Base-by-base conservation (phyloP, 164 flowering plant genomes). In the Vitis rupestris region DNA sequence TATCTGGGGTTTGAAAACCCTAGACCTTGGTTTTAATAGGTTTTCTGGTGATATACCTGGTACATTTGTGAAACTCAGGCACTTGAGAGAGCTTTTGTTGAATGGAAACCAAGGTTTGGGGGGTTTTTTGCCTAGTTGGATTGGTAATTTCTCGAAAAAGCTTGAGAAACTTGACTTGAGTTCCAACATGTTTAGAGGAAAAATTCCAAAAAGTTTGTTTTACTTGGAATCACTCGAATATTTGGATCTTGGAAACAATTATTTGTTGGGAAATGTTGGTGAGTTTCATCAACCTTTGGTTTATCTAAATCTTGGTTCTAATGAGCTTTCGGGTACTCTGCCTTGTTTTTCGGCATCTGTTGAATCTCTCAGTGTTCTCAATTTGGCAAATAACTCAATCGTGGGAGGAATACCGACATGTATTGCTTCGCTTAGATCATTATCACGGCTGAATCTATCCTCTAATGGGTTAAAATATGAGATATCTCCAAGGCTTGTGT, bases 341-440 rank as follows among this genome's bases (percentile, higher is more conserved):
- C 91, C 91, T 67, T 94, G 99, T 68, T 87, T 88, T 50, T 74
- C 79, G 30, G 77, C 94, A 17, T 78, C 85, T 6, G 74, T 62
- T 56, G 65, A 66, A 6, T 86, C 97, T n/a, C 90, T 94, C 7
- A 64, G 68, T 3, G 77, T 83, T 52, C 76, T 92, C 10, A 85
- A 87, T 69, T 73, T 94, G 65, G 85, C 91, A 16, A 76, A 78
- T 44, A 94, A 94, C 74, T 85, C 85, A 10, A 71, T 94, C 50
- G 69, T 85, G 15, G 98, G 98, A 31, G 96, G 96, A 2, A 70
- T 95, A 7, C 99, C 98, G 15, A 81, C 96, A 49, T 95, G 98
- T 76, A 81, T 95, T 74, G 76, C 93, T 59, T 80, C 79, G 2
- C 84, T 87, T 9, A 72, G 60, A 57, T 84, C 55, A 1, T 73